Evolutionary conservation across 2,329 filamentous ascomycete species (phyloP), one percentile per base, ranked within the genome.

Genomic region (Lomentospora prolificans): DNA sequence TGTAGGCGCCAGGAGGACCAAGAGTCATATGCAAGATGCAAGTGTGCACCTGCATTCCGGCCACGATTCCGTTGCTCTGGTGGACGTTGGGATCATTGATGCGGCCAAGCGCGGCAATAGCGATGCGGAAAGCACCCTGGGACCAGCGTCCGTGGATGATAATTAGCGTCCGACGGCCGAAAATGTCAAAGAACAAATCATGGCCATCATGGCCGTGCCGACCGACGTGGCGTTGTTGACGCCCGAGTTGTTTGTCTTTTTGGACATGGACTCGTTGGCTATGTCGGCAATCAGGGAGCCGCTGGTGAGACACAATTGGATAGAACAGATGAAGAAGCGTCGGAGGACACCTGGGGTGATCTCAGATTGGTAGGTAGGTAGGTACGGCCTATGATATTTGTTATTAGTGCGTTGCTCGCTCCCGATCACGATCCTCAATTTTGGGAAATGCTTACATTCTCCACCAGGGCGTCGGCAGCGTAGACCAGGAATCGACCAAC

Each of bases 241-340:
- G 28, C 60, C 60, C 12, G 56, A 46, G 53, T 57, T 51, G n/a
- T 56, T 51, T 0, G 51, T 56, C 27, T 51, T 33, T 17, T 50
- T 50, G 22, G 60, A 58, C 60, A 61, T 59, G 25, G 55, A 57
- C 50, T 61, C 39, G 56, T 61, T 61, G 55, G 59, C 56, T n/a
- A 61, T 59, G 31, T 59, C 60, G 19, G 60, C 60, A 33, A 61
- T 61, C 10, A 60, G 57, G 0, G 60, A 61, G n/a, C 59, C 60
- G 19, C 55, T 58, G 25, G 60, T 59, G 0, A 61, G 55, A 8
- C 57, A 60, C 4, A 60, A 53, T 50, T 61, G 30, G 30, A 33
- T 33, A 6, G 30, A 33, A 33, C 30, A 6, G 30, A 33, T 12
- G 58, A 60, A 61, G 53, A 61, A 60, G 10, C 58, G 56, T 17